A percentile compares a stretch with the other conserved stretches of the same genome.
Conservation (phyloP, 139 green algal genomes). For the Monoraphidium neglectum region DNA sequence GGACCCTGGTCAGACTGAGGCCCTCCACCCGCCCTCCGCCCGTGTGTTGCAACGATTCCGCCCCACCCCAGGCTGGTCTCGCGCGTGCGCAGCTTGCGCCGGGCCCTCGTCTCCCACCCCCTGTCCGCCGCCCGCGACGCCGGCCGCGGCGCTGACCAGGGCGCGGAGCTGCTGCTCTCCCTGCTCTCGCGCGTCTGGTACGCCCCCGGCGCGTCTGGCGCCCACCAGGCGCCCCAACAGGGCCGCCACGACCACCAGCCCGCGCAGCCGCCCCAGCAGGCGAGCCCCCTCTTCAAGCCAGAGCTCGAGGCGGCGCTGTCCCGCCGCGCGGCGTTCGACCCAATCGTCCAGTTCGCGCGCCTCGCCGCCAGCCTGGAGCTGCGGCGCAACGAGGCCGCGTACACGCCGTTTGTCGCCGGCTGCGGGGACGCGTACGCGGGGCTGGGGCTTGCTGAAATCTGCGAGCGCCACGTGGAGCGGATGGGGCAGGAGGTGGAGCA, state of each 20-base stretch:
- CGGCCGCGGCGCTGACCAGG: neutral
- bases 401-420: slow-evolving; percentile 30
- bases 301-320: slow-evolving; percentile 10
- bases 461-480: slow-evolving; percentile 15
- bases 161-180: neutral
- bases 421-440: neutral
- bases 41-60: no score
- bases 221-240: neutral
- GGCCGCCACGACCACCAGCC: no score
- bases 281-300: neutral
- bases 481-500: slow-evolving; percentile 34
- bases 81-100: no score
- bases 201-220: neutral
- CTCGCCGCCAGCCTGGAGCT: slow-evolving; percentile 20
- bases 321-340: neutral
- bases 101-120: no score
- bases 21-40: no score
- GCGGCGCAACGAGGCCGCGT: slow-evolving; percentile 5
- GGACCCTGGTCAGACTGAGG: no score
- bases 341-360: slow-evolving; percentile 22
- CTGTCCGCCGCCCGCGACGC: no score
- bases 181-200: neutral
- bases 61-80: no score
- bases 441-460: neutral
- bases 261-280: no score